phyloP scores from a whole-genome alignment of 2,329 filamentous ascomycete genomes.

The Fusarium palustre region DNA sequence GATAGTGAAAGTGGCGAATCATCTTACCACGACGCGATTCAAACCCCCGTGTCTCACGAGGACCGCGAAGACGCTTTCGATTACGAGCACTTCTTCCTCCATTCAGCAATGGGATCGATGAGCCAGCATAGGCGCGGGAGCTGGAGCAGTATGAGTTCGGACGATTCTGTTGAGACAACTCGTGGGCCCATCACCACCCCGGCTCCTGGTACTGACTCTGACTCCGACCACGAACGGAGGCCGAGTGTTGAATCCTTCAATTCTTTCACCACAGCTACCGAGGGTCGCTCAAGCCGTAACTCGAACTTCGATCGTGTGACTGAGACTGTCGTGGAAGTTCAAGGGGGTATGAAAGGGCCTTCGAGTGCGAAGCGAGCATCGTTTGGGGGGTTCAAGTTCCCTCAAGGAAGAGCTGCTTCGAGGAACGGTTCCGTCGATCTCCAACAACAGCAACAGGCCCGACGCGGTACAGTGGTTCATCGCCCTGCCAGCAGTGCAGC shows the following conservation, averaged over 20 bases:
- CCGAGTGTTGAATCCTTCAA: slow-evolving; percentile 64
- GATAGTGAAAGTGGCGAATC: slow-evolving; percentile 74
- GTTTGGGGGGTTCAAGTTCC: slow-evolving; percentile 47
- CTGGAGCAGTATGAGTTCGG: slow-evolving; percentile 67
- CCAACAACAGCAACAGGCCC: slow-evolving; percentile 27
- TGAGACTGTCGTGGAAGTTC: slow-evolving; percentile 40
- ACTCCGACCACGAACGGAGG: slow-evolving; percentile 50
- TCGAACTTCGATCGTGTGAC: slow-evolving; percentile 42
- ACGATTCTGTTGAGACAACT: slow-evolving; percentile 72
- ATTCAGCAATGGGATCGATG: slow-evolving; percentile 88
- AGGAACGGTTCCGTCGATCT: slow-evolving; percentile 46
- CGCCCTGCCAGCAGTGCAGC: slow-evolving; percentile 46
- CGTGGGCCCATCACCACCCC: slow-evolving; percentile 55
- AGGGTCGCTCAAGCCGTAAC: slow-evolving; percentile 58
- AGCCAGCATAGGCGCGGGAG: slow-evolving; percentile 60
- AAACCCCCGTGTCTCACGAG: slow-evolving; percentile 80
- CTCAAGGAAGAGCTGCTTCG: slow-evolving; percentile 22
- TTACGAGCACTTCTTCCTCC: slow-evolving; percentile 94
- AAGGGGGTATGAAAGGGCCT: slow-evolving; percentile 39
- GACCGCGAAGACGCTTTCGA: slow-evolving; percentile 96
- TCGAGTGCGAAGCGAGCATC: slow-evolving; percentile 40
- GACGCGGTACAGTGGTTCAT: slow-evolving; percentile 58
- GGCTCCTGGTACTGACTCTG: slow-evolving; percentile 9
- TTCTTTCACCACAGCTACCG: slow-evolving; percentile 68
- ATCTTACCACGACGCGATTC: slow-evolving; percentile 70